Evolutionary conservation across 768 basidiomycete species (phyloP), one percentile per base, ranked within the genome.

Genomic region (Amyloporia xantha): DNA sequence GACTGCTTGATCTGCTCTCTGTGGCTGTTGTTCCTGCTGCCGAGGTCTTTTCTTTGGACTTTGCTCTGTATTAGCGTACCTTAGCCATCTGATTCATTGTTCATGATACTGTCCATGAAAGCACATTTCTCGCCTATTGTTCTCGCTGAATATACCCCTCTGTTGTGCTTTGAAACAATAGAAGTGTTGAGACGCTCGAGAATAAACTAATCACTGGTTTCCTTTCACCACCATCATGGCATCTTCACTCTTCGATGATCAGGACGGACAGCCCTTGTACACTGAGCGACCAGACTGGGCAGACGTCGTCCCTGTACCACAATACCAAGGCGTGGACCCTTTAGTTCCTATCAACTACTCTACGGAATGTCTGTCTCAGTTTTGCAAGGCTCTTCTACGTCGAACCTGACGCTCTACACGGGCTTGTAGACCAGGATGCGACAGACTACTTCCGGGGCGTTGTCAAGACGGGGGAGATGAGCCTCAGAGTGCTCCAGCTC

Each of bases 321-420:
- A 98, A 58, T 85, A 88, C 49, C 93, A 96, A 57, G 78, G 73
- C 17, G 64, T 77, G 26, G 77, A 79, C 51, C 87, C 92, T 1
- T 72, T 98, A 36, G 94, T 91, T 0, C 90, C 91, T 2, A 98
- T 99, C 65, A 82, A 94, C 62, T 99, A 99, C 61, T 80, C 81
- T 3, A 72, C 73, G 33, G 85, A 92, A 73, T 99, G 95, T 64
- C 47, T 50, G 60, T 54, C 50, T 42, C 47, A 38, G 19, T 37
- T 41, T 56, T 19, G 44, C 48, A 44, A 19, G 38, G 9, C 38
- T 39, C 9, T 6, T 7, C 19, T 7, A 17, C 9, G 38, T n/a
- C 38, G 19, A 19, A 37, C 46, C 30, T 17, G 38, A 36, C 17
- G 28, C 23, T 45, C 20, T 33, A 20, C 19, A 30, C 39, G 30